A percentile compares a stretch with the other conserved stretches of the same genome.
Evolutionary conservation across 2,329 filamentous ascomycete species (phyloP).

Genomic region (Fusarium torulosum): DNA sequence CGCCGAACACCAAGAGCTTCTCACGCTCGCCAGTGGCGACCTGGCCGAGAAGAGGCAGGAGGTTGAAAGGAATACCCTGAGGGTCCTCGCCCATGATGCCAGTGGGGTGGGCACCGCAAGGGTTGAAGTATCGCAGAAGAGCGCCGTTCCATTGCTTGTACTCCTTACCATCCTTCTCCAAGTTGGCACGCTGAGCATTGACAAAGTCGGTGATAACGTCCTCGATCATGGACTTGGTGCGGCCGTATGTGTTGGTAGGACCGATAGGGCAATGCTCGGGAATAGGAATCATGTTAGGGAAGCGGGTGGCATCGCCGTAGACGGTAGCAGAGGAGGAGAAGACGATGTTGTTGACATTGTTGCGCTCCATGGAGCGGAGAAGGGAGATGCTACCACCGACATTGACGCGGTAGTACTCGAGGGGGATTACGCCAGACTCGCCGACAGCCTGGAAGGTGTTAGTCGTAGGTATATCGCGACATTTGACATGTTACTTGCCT

Average conservation of each 20-base stretch:
- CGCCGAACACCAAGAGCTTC: conserved; percentile 93
- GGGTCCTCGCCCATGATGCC: conserved; percentile 99
- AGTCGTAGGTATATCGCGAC: conserved; percentile 1
- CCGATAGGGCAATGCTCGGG: conserved; percentile 96
- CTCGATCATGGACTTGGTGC: conserved; percentile 95
- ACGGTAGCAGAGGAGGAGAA: conserved; percentile 99
- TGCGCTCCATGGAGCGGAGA: conserved; percentile 85
- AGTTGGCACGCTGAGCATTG: conserved; percentile 85
- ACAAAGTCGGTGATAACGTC: conserved; percentile 91
- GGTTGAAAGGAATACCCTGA: conserved; percentile 93
- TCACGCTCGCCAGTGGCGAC: conserved; percentile 95
- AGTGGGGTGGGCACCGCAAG: conserved; percentile 91
- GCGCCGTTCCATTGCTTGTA: conserved; percentile 91
- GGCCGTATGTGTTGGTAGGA: conserved; percentile 97
- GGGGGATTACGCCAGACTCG: conserved; percentile 91
- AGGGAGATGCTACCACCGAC: conserved; percentile 92
- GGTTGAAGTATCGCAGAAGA: conserved; percentile 97
- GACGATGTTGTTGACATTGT: conserved; percentile 96
- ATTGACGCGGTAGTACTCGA: conserved; percentile 98
- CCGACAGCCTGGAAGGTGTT: conserved; percentile 81
- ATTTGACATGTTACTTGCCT: conserved; percentile 66
- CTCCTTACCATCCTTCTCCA: conserved; percentile 82
- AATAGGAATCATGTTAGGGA: conserved; percentile 98
- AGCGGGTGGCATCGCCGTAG: conserved; percentile 96
- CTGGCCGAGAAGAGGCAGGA: conserved; percentile 92